These are phyloP conservation scores for Mycena haematopus DNA, from an alignment of 768 basidiomycete genomes.

Conservation along the genomic window DNA sequence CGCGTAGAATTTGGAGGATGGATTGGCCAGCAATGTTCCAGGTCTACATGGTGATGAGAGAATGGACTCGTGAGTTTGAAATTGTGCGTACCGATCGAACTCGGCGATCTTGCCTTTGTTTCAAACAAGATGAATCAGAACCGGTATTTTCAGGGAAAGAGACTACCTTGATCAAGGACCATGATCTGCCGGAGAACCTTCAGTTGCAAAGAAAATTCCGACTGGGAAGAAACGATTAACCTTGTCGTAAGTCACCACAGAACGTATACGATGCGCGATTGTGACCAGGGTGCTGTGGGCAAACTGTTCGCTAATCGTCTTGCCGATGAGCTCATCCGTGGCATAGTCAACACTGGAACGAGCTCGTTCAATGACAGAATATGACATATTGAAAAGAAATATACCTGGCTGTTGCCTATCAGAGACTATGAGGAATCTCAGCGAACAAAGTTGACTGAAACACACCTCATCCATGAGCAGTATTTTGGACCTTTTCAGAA, in stretches of 20 bases:
- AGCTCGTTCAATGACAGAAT: background rate
- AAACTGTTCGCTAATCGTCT: conserved; percentile 77
- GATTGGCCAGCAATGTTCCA: conserved; percentile 55
- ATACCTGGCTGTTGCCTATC: conserved; percentile 74
- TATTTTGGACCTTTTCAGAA: conserved; percentile 76
- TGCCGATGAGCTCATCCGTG: conserved; percentile 85
- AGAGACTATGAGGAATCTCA: background rate
- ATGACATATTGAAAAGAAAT: background rate
- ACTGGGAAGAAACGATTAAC: conserved; percentile 44
- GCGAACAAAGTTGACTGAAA: background rate
- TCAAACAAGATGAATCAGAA: background rate
- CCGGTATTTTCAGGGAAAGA: background rate
- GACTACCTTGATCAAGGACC: conserved; percentile 64
- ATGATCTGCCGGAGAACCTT: conserved; percentile 55
- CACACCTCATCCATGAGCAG: conserved; percentile 85
- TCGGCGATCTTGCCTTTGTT: conserved; percentile 69
- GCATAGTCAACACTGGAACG: conserved; percentile 15
- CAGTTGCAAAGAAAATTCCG: background rate
- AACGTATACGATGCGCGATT: conserved; percentile 79
- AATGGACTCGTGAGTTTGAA: background rate
- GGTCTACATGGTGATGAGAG: conserved; percentile 45
- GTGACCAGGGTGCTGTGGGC: conserved; percentile 53
- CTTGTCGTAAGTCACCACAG: conserved; percentile 83
- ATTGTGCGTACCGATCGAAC: conserved; percentile 60
- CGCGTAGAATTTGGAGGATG: conserved; percentile 64